Base-by-base conservation (phyloP, 257 asterid genomes). In the Scutellaria galericulata region DNA sequence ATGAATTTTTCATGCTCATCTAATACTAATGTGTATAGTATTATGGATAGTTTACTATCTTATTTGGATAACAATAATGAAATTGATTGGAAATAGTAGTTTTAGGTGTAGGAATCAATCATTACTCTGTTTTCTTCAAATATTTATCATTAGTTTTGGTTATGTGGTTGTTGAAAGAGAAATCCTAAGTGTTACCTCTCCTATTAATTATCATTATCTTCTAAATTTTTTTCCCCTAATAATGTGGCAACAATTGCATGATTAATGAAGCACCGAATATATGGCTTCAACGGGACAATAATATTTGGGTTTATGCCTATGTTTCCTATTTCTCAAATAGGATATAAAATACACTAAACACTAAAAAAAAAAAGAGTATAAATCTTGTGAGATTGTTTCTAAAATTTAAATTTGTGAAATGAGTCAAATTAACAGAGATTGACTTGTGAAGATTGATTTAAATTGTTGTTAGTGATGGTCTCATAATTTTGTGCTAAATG, bases 141-240 rank as follows among this genome's bases (percentile, higher is more conserved):
- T 55, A 50, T 0, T 5, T 10, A 47, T 59, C 41, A 41, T 55
- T 69, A n/a, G n/a, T 69, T 55, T 41, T 66, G 61, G 47, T 20
- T 31, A 37, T 9, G 46, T 50, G 12, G 48, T 66, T 48, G 48
- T 50, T 35, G 61, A 66, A 66, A 66, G 35, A 10, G 71, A 24
- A 24, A 45, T n/a, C 39, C 53, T 1, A 47, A 65, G 12, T 22
- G 9, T 52, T 37, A 9, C 46, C 15, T 51, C 31, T 20, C 6
- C 40, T 8, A 12, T 8, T 51, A 48, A 5, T 5, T 52, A 39
- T 37, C 37, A 35, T 27, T 46, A 45, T 64, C 39, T 42, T 44
- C 41, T 48, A 1, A n/a, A n/a, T n/a, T 45, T 63, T 18, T 35
- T 64, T 45, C 12, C 0, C 10, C 41, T 58, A 37, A 15, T 35